A percentile compares a stretch with the other conserved stretches of the same genome.
Conservation (phyloP, 495 filamentous ascomycete genomes). For the Talaromyces stipitatus region DNA sequence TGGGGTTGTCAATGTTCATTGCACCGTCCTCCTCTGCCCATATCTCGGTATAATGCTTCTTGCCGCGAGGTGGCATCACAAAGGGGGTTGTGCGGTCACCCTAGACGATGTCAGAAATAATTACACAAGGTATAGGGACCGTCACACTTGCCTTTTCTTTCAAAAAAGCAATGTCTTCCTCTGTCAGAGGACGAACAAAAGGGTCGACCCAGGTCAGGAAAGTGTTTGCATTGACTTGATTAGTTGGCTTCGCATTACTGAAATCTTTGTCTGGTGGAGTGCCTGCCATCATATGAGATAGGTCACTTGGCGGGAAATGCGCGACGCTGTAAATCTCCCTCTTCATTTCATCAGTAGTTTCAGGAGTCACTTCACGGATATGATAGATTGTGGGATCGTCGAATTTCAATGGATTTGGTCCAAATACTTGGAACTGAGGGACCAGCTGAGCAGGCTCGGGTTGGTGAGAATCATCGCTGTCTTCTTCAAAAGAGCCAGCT, state of each 20-base stretch:
- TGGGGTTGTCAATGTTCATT: conserved; percentile 56
- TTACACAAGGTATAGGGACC: too few species aligned
- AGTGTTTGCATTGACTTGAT: conserved; percentile 85
- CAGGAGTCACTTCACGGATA: conserved; percentile 63
- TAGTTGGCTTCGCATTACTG: conserved; percentile 84
- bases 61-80: conserved; percentile 77
- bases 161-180: conserved; percentile 92
- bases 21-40: conserved; percentile 91
- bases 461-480: conserved; percentile 62
- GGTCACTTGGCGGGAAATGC: conserved; percentile 69
- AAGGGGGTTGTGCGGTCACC: conserved; percentile 80
- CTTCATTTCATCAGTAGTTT: conserved; percentile 74
- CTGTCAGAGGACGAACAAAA: conserved; percentile 80
- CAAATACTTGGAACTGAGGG: conserved; percentile 74
- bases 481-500: conserved; percentile 48
- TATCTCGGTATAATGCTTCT: conserved; percentile 74
- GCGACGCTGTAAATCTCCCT: conserved; percentile 82
- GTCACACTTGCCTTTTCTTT: conserved; percentile 58
- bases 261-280: conserved; percentile 90
- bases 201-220: conserved; percentile 86
- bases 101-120: conserved; percentile 14
- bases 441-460: conserved; percentile 69
- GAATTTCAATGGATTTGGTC: conserved; percentile 83
- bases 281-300: conserved; percentile 78
- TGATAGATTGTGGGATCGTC: conserved; percentile 94